Base-by-base conservation (phyloP, 148 eudicot genomes). In the Arbutus unedo region DNA sequence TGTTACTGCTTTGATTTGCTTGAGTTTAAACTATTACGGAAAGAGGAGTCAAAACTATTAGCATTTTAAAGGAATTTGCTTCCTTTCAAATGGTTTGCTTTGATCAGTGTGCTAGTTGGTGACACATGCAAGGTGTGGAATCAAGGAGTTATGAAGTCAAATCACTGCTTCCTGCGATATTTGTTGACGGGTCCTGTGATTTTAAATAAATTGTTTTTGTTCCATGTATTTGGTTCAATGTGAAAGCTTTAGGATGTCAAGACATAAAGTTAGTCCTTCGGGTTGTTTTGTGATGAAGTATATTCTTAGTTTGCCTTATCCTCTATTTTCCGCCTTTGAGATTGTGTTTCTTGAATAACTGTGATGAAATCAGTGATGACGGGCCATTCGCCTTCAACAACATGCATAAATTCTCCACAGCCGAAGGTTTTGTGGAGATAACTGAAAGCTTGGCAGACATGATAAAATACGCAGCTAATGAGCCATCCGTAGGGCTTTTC, bases 401-500 rank as follows among this genome's bases (percentile, higher is more conserved):
- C 87, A 92, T 97, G 97, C 88, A 86, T 60, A 93, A 89, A 67
- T 88, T 90, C 91, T 93, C 98, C 79, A 53, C 91, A n/a, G 93
- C 82, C 45, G 99, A 97, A 49, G 97, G 99, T 49, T 97, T 94
- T 88, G 88, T 90, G 85, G 95, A 92, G 88, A 86, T 97, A 87
- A 89, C 86, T 77, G 95, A 97, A 86, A 81, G 82, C 77, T 74
- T 92, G 86, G 97, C 89, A 84, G 96, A 92, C 64, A 97, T 97
- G 95, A 90, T 93, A 78, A 97, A 91, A 80, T 94, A 87, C 53
- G 80, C 91, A 66, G 99, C 98, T 48, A 97, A 97, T 66, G 98
- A 97, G 83, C 99, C 99, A 83, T 97, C 98, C 0, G 94, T 93
- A 60, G 99, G 99, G 23, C 91, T 97, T 82, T 94, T 88, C 88